Base-by-base conservation (phyloP, 495 filamentous ascomycete species). In the Podospora bellae-mahoneyi region DNA sequence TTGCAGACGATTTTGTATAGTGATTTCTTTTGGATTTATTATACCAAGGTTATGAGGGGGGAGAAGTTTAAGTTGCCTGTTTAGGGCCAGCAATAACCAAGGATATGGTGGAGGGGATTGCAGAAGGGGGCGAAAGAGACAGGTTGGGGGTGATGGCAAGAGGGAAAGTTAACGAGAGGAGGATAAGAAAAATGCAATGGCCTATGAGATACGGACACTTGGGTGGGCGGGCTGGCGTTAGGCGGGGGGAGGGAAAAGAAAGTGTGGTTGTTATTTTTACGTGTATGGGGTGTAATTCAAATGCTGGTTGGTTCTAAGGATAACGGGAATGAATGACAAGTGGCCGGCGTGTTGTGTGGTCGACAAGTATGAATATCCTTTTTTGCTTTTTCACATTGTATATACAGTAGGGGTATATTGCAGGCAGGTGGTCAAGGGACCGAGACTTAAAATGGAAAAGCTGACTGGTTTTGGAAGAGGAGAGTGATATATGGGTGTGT, bases 1-100 rank as follows among this genome's bases (percentile, higher is more conserved):
- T 82, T 97, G 68, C 95, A 99, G 84, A 98, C 95, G 20, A 78
- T 98, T 30, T 84, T 98, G 64, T 99, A 99, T 80, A 96, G 92
- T 64, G 95, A 99, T 81, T 99, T 99, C 83, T 99, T 99, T 84
- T 99, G 92, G 84, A 97, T 99, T 69, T 99, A 99, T 80, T 99
- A 97, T 78, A 97, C 90, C 57, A 97, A 96, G 81, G 89, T 95
- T 54, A 81, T 94, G 83, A 92, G 93, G 80, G 92, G 92, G 63
- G 91, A 92, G 84, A 93, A 91, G 79, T 95, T 95, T 76, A 91
- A 92, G 78, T 81, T 95, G 64, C 92, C 92, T 18, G 92, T 94
- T 70, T 95, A 85, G 82, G 28, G 15, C 5, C 15, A 28, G 64
- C 32, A 39, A 23, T 23, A 23, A 23, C 23, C 23, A 1, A 23